A percentile compares a stretch with the other conserved stretches of the same genome.
phyloP scores from a whole-genome alignment of 768 basidiomycete species.

The Pulveroboletus sp. region DNA sequence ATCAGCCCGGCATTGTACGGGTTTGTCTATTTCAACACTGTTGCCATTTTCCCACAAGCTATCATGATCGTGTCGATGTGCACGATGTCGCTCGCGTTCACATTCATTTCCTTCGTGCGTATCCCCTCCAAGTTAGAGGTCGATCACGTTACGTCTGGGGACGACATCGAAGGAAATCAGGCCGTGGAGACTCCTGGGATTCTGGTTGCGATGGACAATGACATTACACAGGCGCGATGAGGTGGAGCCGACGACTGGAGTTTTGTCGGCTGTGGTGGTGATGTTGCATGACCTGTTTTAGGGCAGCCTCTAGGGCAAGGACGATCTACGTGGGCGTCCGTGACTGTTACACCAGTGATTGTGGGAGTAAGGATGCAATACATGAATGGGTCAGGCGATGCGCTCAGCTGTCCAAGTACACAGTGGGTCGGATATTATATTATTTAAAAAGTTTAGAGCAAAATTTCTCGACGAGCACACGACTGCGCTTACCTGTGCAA shows the following conservation, averaged over 20 bases:
- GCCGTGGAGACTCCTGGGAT: not conserved
- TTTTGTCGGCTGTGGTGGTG: not conserved
- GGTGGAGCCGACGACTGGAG: not conserved
- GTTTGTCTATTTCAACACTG: slow-evolving; percentile 64
- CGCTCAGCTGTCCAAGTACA: too few relatives aligned
- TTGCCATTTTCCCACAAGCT: slow-evolving; percentile 60
- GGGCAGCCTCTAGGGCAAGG: too few relatives aligned
- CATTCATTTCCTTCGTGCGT: slow-evolving; percentile 46
- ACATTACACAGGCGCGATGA: slow-evolving; percentile 2
- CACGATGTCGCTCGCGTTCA: slow-evolving; percentile 39
- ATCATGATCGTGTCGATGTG: slow-evolving; percentile 60
- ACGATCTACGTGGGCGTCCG: too few relatives aligned
- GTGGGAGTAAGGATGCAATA: too few relatives aligned
- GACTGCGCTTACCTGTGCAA: not conserved
- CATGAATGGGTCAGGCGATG: not conserved
- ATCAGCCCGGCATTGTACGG: slow-evolving; percentile 73
- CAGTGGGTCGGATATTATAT: too few relatives aligned
- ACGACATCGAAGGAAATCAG: slow-evolving; percentile 2
- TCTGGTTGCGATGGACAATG: not conserved
- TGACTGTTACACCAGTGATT: too few relatives aligned
- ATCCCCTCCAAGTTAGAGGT: slow-evolving; percentile 21
- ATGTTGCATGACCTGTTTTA: not conserved
- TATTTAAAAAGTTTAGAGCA: too few relatives aligned
- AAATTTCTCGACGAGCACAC: not conserved
- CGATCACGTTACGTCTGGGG: not conserved